A percentile compares a stretch with the other conserved stretches of the same genome.
phyloP scores from a whole-genome alignment of 139 green algal genomes.

The Cymbomonas tetramitiformis region DNA sequence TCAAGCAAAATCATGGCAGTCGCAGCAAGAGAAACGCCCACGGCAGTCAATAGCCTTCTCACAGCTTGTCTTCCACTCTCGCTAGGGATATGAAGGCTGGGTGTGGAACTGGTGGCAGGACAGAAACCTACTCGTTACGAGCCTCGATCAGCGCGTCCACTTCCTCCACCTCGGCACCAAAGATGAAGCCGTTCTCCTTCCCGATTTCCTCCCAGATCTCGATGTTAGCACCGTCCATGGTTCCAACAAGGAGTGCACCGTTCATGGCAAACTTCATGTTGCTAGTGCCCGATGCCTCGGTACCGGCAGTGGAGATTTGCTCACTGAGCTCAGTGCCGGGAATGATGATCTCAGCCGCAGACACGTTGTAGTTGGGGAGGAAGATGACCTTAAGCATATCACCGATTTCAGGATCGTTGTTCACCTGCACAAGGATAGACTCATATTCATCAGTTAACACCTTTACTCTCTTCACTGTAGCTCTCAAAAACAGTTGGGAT shows the following conservation, averaged over 20 bases:
- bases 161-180: conserved; percentile 51
- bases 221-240: conserved; percentile 94
- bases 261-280: conserved; percentile 99
- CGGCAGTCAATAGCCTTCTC: conserved; percentile 4
- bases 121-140: conserved; percentile 31
- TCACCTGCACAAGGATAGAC: no score
- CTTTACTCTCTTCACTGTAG: no score
- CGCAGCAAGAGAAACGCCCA: not conserved
- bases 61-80: not conserved
- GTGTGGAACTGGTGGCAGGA: not conserved
- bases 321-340: conserved; percentile 61
- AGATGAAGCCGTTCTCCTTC: conserved; percentile 75
- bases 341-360: conserved; percentile 62
- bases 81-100: not conserved
- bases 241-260: conserved; percentile 91
- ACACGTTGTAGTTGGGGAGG: conserved; percentile 93
- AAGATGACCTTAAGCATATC: conserved; percentile 79
- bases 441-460: no score
- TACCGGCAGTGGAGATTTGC: conserved; percentile 80
- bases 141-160: conserved; percentile 56
- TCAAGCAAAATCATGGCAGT: not conserved
- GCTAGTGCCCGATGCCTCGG: conserved; percentile 73
- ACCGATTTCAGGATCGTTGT: conserved; percentile 73
- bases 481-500: no score
- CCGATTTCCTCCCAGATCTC: conserved; percentile 84